Conservation (phyloP, 352 stramenopile species). For the Paralagenidium karlingii region DNA sequence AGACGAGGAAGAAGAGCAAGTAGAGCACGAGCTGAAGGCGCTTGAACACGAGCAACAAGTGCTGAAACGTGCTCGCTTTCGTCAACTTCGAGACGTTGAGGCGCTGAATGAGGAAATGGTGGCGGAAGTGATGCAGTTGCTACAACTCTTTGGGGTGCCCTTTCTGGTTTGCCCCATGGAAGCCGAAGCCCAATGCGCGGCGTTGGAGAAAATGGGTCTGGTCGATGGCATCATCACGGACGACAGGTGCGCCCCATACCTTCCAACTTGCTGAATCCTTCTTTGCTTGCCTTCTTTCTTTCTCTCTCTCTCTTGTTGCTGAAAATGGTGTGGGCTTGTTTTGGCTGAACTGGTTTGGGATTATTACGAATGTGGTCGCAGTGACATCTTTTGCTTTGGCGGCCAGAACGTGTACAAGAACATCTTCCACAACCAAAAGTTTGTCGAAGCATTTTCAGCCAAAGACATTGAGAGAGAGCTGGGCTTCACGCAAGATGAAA, state of each 20-base stretch:
- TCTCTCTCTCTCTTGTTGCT: too few relatives aligned
- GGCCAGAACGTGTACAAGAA: conserved; percentile 96
- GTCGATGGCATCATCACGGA: conserved; percentile 98
- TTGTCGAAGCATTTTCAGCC: conserved; percentile 95
- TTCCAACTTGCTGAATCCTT: too few relatives aligned
- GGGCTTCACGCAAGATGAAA: conserved; percentile 83
- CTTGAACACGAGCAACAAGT: conserved; percentile 50
- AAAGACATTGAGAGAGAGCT: conserved; percentile 89
- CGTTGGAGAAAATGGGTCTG: conserved; percentile 90
- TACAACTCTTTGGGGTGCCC: conserved; percentile 96
- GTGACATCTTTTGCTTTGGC: conserved; percentile 91
- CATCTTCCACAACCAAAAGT: conserved; percentile 99
- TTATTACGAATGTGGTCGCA: too few relatives aligned
- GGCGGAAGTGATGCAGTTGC: conserved; percentile 91
- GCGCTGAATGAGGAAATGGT: conserved; percentile 97
- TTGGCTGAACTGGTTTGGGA: background rate
- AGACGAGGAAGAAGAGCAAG: conserved; percentile 13
- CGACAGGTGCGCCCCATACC: too few relatives aligned
- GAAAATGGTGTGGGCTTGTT: too few relatives aligned
- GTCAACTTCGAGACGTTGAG: conserved; percentile 84
- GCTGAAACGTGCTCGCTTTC: conserved; percentile 64
- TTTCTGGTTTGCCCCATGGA: conserved; percentile 99
- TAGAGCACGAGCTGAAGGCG: too few relatives aligned
- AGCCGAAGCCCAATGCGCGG: conserved; percentile 97
- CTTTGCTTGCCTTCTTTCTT: too few relatives aligned